Evolutionary conservation across 2,329 filamentous ascomycete genomes (phyloP), one percentile per base, ranked within the genome.

Genomic region (Cercospora zeina): DNA sequence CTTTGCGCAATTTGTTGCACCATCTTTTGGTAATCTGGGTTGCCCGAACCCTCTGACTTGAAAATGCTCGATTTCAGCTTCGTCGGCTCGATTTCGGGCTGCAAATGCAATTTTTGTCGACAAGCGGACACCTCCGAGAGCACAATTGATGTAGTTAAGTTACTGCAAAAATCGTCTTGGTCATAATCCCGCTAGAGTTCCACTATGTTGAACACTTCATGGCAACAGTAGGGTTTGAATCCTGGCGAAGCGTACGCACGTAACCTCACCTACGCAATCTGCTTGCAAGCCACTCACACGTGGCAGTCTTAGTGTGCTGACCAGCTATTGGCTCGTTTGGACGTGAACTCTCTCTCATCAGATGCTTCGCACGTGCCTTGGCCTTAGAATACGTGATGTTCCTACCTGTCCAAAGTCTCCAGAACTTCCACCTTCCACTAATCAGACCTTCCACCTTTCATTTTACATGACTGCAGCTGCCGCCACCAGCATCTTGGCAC

Each of bases 21-120:
- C 72, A 2, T 62, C 59, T 1, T 72, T 75, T 49, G 65, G 67
- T 53, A 76, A 77, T 54, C 67, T 77, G 58, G 76, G 77, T 4
- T 78, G 77, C 54, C 75, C 77, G 37, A 56, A 54, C 8, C 51
- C 59, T 13, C 16, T 61, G 39, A 61, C 59, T 34, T 56, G 39
- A 54, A 50, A 3, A 24, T 21, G 13, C 3, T 13, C 4, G 24
- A 27, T 2, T 27, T 5, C 24, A 19, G 21, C 42, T 49, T 30
- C 5, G 3, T n/a, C 4, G 14, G 21, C 21, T 49, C 19, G 24
- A n/a, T 1, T 30, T n/a, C 9, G 42, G 13, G 21, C 13, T 27
- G 42, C 42, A n/a, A 27, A 6, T 49, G 42, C 21, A 11, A 30
- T 49, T 5, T 27, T 49, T 34, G 2, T 3, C 31, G 31, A 34